Base-by-base conservation (phyloP, 768 basidiomycete species). In the Tricholoma saponaceum region DNA sequence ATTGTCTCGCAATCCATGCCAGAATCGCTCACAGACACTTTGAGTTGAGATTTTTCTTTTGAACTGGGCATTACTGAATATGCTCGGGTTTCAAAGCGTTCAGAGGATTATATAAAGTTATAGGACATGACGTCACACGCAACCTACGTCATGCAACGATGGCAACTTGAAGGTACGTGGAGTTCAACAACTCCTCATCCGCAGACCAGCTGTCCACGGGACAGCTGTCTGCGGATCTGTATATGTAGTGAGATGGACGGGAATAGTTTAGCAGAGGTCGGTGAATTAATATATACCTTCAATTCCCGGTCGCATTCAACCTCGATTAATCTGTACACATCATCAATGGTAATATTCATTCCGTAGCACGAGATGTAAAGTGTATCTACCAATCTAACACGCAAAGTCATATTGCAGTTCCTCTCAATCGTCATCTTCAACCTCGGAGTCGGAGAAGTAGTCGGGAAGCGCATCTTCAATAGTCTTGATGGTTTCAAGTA, bases 401-500 rank as follows among this genome's bases (percentile, higher is more conserved):
- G 16, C 20, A 46, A 18, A 23, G 26, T 37, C 14, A 18, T 32
- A 22, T 26, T 8, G 30, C n/a, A 2, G 13, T 33, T 9, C 32
- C 35, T 35, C 20, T 54, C 53, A 54, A 4, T 55, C 58, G 2
- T 60, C 60, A 6, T 59, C 63, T 14, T 49, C 61, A 14, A 49
- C 66, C 41, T 43, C 41, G n/a, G 41, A 43, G 57, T 77, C 77
- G 5, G 73, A 73, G 64, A 90, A 90, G 66, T 81, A 87, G 59
- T 88, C 85, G 0, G 86, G 79, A 41, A 90, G 66, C 1, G 74
- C 77, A 22, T 86, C 82, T 61, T 83, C 84, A 12, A 87, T 76
- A 12, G 72, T 71, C 67, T 77, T 85, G 39, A 87, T 75, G 54
- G 78, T 71, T 44, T 84, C 85, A 22, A 70, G 67, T 47, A 90